These are phyloP conservation scores for Thermochaetoides dissita DNA, from an alignment of 2,329 filamentous ascomycete species.

Conservation along the genomic window DNA sequence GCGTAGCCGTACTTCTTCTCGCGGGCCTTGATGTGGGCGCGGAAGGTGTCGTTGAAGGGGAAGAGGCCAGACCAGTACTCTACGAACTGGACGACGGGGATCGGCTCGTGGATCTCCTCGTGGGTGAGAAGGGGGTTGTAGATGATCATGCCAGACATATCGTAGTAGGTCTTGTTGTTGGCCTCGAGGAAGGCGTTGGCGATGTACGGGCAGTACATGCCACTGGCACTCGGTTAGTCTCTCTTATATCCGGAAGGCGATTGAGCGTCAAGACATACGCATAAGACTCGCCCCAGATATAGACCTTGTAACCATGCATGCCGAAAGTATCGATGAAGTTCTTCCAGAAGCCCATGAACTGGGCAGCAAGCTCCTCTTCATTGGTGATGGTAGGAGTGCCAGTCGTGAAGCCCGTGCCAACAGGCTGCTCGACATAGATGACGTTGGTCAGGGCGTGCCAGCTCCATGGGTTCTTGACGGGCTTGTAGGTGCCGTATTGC, in stretches of 20 bases:
- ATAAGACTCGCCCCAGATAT: constrained; percentile 61
- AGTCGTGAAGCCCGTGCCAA: constrained; percentile 54
- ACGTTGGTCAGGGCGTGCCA: constrained; percentile 68
- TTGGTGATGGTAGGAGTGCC: constrained; percentile 49
- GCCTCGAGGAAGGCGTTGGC: constrained; percentile 57
- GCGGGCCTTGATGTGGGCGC: constrained; percentile 34
- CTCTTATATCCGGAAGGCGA: not conserved
- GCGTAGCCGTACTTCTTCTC: constrained; percentile 48
- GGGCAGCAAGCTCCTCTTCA: constrained; percentile 52
- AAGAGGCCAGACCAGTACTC: constrained; percentile 48
- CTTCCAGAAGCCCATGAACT: constrained; percentile 67
- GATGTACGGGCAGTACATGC: constrained; percentile 57
- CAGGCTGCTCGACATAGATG: constrained; percentile 59
- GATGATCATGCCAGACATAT: constrained; percentile 55
- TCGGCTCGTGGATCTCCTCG: constrained; percentile 27
- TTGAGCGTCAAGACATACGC: constrained; percentile 23
- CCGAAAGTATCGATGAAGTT: constrained; percentile 61
- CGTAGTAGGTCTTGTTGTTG: constrained; percentile 51
- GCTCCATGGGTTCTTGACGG: constrained; percentile 53
- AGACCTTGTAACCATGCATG: constrained; percentile 55
- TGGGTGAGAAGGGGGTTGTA: constrained; percentile 55
- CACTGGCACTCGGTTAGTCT: constrained; percentile 19
- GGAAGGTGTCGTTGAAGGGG: constrained; percentile 47
- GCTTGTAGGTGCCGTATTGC: constrained; percentile 54
- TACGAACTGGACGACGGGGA: constrained; percentile 43